Evolutionary conservation across 2,329 filamentous ascomycete species (phyloP), one percentile per base, ranked within the genome.

Genomic region (Nectriaceae sp.): DNA sequence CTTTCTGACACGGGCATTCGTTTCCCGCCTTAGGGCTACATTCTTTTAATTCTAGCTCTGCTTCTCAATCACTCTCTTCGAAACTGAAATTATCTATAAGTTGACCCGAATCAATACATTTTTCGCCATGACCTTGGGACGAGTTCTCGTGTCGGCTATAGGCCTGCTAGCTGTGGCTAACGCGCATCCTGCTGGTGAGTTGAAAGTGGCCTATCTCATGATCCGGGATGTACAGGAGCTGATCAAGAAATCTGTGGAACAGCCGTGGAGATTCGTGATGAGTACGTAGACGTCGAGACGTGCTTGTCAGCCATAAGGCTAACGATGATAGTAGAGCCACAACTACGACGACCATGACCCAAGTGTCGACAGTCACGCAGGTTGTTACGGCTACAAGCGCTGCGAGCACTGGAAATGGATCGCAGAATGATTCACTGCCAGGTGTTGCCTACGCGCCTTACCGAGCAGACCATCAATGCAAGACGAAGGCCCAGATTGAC

Each of bases 401-500:
- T 16, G 45, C 31, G 13, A 46, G 33, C 26, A 44, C 38, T 43
- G 47, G 21, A 35, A 47, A 38, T 29, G 20, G 20, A 15, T 48
- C 48, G 15, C 21, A 41, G 21, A 37, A 51, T 21, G 54, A 33
- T 5, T 47, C 52, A 18, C 67, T 65, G 18, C 69, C 73, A 24
- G 76, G 76, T 4, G 62, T 80, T 22, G 73, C 75, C 2, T 79
- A 79, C 56, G 73, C 76, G 1, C 76, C 76, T 1, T 79, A 78
- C 65, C 73, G 71, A 21, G 66, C 65, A 11, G 75, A 80, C 50
- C 74, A 79, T 22, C 70, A 70, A 47, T 95, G 90, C 78, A 94
- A 93, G 68, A 74, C 78, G 5, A 72, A 77, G 44, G 70, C 73
- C 1, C 74, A 89, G 57, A 77, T 95, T 43, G 74, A 80, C 50